A percentile compares a stretch with the other conserved stretches of the same genome.
Evolutionary conservation across 495 filamentous ascomycete genomes (phyloP).

Genomic region (Neurospora sp.): DNA sequence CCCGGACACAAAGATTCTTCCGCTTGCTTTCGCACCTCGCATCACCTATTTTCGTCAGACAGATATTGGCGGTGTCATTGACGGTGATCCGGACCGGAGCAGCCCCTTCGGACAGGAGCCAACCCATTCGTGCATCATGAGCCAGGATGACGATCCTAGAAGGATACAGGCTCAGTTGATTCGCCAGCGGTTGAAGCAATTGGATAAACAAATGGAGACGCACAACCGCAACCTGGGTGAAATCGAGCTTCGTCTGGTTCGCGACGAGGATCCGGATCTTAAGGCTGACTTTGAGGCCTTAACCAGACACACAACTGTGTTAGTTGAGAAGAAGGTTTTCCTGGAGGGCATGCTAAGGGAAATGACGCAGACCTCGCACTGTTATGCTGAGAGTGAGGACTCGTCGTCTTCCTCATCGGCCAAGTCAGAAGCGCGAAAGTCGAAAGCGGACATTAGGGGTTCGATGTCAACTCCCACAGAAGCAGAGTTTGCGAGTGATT

Average conservation of each 20-base stretch:
- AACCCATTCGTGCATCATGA: slow-evolving; percentile 93
- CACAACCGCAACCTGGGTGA: slow-evolving; percentile 59
- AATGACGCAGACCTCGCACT: slow-evolving; percentile 31
- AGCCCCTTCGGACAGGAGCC: slow-evolving; percentile 87
- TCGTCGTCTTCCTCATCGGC: not conserved
- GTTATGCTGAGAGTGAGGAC: slow-evolving; percentile 8
- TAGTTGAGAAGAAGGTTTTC: slow-evolving; percentile 68
- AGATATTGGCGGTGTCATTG: slow-evolving; percentile 66
- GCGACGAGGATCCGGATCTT: slow-evolving; percentile 43
- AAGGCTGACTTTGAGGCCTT: slow-evolving; percentile 57
- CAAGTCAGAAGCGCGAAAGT: slow-evolving; percentile 9
- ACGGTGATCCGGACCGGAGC: slow-evolving; percentile 57
- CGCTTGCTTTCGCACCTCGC: slow-evolving; percentile 80
- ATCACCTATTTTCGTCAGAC: slow-evolving; percentile 98
- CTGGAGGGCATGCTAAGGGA: slow-evolving; percentile 63
- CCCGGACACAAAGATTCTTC: slow-evolving; percentile 86
- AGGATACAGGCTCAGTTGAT: slow-evolving; percentile 83
- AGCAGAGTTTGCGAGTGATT: slow-evolving; percentile 74
- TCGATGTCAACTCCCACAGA: slow-evolving; percentile 38
- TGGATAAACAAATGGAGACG: slow-evolving; percentile 64
- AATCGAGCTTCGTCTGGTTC: slow-evolving; percentile 51
- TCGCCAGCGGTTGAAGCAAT: slow-evolving; percentile 63
- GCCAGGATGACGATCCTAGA: slow-evolving; percentile 81
- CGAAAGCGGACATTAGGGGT: slow-evolving; percentile 12
- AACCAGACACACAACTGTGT: slow-evolving; percentile 55